Base-by-base conservation (phyloP, 768 basidiomycete species). In the Candolleomyces efflorescens region DNA sequence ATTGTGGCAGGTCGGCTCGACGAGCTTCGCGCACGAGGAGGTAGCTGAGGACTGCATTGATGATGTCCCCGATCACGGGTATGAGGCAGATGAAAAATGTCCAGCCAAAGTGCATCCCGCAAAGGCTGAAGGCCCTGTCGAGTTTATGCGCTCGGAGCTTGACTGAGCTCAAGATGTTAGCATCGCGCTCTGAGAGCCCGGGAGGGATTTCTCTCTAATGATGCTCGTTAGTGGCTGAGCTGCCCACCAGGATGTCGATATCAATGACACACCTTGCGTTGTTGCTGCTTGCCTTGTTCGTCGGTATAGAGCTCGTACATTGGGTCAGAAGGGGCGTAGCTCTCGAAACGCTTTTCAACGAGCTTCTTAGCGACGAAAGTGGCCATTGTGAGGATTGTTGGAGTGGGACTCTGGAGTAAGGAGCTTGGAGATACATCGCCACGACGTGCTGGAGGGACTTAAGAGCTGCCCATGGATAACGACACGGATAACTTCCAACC, bases 31-130 rank as follows among this genome's bases (percentile, higher is more conserved):
- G 80, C 5, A 95, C 72, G 56, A 96, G 84, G 46, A 75, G 63
- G 71, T 95, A 92, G 71, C 90, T 86, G 56, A 94, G 78, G 2
- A 70, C 41, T 5, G 80, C 78, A 63, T 87, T 83, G 1, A 82
- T 77, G 27, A 83, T 73, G 63, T 90, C 87, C 15, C 91, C 92
- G 0, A 82, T 78, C 37, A 85, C 72, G 9, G 91, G 91, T 46
- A 93, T 68, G 17, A 90, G 76, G 0, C 87, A 87, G 67, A 94
- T 88, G 65, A 91, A 69, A 72, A 92, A 89, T 0, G 91, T 83
- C 87, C 88, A 94, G 0, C 94, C 94, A 59, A 96, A 93, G 12
- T 84, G 83, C 54, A 95, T 68, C 10, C 94, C 92, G 59, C 86
- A 89, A 1, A 96, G 27, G 45, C 68, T 77, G 77, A 97, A 91